Evolutionary conservation across 1,284 basidiomycete species (phyloP), one percentile per base, ranked within the genome.

Genomic region (Ceratobasidium sp.): DNA sequence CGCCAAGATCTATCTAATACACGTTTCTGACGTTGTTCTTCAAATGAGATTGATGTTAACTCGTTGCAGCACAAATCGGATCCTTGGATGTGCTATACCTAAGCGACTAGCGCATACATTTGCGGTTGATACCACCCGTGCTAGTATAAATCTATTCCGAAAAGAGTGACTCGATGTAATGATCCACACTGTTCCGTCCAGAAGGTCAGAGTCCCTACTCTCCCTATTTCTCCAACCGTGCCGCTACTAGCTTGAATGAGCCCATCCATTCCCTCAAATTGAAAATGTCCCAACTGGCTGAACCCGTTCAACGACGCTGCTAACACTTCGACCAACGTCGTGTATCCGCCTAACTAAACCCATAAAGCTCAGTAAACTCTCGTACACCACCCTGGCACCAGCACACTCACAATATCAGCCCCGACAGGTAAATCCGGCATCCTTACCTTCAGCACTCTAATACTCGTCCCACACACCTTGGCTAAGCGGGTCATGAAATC

Each of bases 401-500:
- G 43, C 21, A 23, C 21, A 70, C 67, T 47, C 21, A 70, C 67
- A 3, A 49, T 44, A 1, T 38, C 7, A 44, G 55, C 43, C 28
- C 67, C 43, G 21, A 70, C 67, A 14, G 54, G 47, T 28, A 70
- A 59, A 21, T 70, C 55, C 16, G 67, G 54, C 67, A 59, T 59
- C 11, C 26, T 47, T 28, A 70, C 32, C 1, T 26, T 58, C 44
- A 70, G 21, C 44, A 32, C 28, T 32, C 30, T 30, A 21, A 70
- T 38, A 59, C 54, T 49, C 13, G 43, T 9, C 7, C 55, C 55
- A 32, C 67, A 70, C 3, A 70, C 67, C 5, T 43, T 43, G 8
- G 35, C 67, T 2, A 70, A 44, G 13, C 44, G 57, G 6, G 55
- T 59, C 16, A 70, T 70, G 32, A 70, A 59, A 49, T 70, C 67